Evolutionary conservation across 306 rosid species (phyloP), one percentile per base, ranked within the genome.

Genomic region (Urtica urens): DNA sequence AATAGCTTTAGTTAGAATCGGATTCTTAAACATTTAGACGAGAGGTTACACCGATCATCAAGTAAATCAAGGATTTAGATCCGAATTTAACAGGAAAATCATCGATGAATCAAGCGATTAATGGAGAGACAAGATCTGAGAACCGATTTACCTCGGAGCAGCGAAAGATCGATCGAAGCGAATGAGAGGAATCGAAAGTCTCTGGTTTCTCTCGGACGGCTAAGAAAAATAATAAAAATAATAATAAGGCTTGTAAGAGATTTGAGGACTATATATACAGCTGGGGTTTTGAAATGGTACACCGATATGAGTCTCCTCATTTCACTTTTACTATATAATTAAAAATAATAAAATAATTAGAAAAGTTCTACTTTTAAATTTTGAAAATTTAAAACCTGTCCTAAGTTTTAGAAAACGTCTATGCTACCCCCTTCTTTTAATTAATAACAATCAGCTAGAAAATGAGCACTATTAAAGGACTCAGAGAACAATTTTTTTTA

Each of bases 41-140:
- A 24, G 20, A 35, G 10, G 4, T 28, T 10, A 2, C 41, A 51
- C 4, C 6, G 21, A 67, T 48, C 37, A 16, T 1, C 19, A 45
- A 3, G 34, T 42, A 27, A 15, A 33, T 40, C 48, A 23, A 28
- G 67, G 80, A 72, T 72, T 75, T 65, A 37, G 42, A 47, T 31
- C 43, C 18, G 33, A 53, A 1, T 23, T 46, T 16, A 7, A 33
- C 23, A 0, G 39, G 18, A 18, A 18, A 53, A 16, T 64, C 24
- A 41, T 25, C 16, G 18, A 44, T 6, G 37, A 13, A 49, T 34
- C 37, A 30, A 8, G 7, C 31, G 4, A n/a, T 3, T 24, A 3
- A 41, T 11, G 11, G n/a, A 23, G 13, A 29, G 1, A 5, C 25
- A 41, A 58, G 55, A 52, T 58, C 66, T 2, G 53, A 22, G 1